These are phyloP conservation scores for Lotmaria passim DNA, from an alignment of 208 protist species.

Conservation along the genomic window DNA sequence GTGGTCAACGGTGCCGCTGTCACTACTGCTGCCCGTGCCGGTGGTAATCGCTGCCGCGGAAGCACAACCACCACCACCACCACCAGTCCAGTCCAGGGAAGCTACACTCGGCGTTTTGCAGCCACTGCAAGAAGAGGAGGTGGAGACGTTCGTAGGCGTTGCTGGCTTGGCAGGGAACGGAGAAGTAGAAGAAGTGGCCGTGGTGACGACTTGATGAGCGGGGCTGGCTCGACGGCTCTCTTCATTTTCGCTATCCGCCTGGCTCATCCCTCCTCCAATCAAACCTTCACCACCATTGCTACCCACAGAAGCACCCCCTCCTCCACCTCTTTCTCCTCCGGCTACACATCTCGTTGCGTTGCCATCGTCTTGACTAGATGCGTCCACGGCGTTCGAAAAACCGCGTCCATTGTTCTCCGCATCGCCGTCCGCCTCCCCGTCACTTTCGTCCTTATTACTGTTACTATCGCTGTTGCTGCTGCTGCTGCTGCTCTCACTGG, in stretches of 20 bases:
- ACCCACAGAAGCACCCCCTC: no score
- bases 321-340: no score
- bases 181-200: not conserved
- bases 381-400: no score
- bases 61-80: not conserved
- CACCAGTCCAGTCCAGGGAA: no score
- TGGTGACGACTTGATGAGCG: not conserved
- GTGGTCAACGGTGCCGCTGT: not conserved
- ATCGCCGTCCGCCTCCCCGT: not conserved
- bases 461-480: not conserved
- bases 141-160: not conserved
- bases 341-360: no score
- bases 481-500: constrained; percentile 3
- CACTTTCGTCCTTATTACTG: no score
- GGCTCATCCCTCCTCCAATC: not conserved
- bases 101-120: not conserved
- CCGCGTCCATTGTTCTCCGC: no score
- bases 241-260: constrained; percentile 1
- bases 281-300: no score
- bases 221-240: not conserved
- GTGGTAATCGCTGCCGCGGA: not conserved
- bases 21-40: not conserved
- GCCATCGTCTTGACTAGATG: no score
- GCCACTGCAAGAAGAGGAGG: constrained; percentile 10
- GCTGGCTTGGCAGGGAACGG: not conserved